Base-by-base conservation (phyloP, 768 basidiomycete genomes). In the Fibroporia radiculosa region DNA sequence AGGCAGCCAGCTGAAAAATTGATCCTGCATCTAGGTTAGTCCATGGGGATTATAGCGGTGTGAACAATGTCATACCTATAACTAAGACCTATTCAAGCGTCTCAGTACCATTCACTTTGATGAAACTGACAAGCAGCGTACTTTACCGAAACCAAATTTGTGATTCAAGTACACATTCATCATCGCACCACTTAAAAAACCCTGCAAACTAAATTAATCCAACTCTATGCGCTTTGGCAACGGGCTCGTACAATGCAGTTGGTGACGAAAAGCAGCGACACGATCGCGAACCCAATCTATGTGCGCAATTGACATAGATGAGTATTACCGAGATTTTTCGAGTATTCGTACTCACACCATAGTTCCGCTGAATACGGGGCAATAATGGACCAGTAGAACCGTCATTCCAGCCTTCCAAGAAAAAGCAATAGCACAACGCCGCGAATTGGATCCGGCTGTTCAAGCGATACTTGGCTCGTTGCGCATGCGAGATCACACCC, bases 341-440 rank as follows among this genome's bases (percentile, higher is more conserved):
- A n/a, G n/a, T n/a, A 36, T 48, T 52, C 26, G 40, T 45, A 42
- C 63, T 40, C 46, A 74, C 75, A 48, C 63, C 57, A 57, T 74
- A 75, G 60, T 73, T 69, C 5, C 62, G 57, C 59, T 85, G 85
- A 39, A 91, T 80, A 11, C 75, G 70, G 1, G 85, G 88, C 12
- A 91, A 62, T 18, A 92, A 63, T 1, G 88, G 85, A 3, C 88
- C 88, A 12, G 76, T 75, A 0, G 79, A 72, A 13, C 79, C 81
- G 60, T 87, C 87, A 52, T 82, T 86, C 84, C 85, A 90, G 25
- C 88, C 88, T 14, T 70, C 68, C 6, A 84, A 61, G 48, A 81
- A 80, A 38, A 82, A 44, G 14, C 66, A 61, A 64, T 69, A 77
- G 53, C 78, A 83, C 32, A 82, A 62, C 2, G 80, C 62, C 20